phyloP scores from a whole-genome alignment of 192 early-diverging fungal species.

The Coemansia erecta region DNA sequence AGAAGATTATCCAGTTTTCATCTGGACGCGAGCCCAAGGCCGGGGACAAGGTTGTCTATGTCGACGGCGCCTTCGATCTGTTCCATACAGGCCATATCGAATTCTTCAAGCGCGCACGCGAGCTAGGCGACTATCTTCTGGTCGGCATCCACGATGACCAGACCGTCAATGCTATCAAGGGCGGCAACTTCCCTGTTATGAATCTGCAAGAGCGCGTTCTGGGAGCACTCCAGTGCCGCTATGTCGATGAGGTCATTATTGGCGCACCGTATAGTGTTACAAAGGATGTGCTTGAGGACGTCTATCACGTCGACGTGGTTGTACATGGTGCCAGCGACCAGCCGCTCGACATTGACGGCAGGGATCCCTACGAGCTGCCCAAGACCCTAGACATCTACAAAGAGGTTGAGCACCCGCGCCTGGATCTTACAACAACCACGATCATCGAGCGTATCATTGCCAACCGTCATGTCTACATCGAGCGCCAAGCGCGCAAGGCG shows the following conservation, averaged over 20 bases:
- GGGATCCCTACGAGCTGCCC: conserved; percentile 83
- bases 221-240: conserved; percentile 88
- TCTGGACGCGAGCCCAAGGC: conserved; percentile 73
- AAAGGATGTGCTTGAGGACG: conserved; percentile 80
- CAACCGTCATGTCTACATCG: conserved; percentile 76
- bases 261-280: conserved; percentile 88
- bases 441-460: conserved; percentile 90
- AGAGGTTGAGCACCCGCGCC: conserved; percentile 75
- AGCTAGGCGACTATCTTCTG: conserved; percentile 83
- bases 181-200: conserved; percentile 89
- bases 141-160: conserved; percentile 94
- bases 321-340: conserved; percentile 70
- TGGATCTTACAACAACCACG: conserved; percentile 75
- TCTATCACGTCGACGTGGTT: conserved; percentile 82
- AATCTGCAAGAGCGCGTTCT: conserved; percentile 92
- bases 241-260: conserved; percentile 93
- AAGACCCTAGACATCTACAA: conserved; percentile 75
- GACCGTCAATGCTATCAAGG: conserved; percentile 84
- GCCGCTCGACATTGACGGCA: conserved; percentile 68
- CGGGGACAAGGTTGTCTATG: conserved; percentile 84
- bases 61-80: conserved; percentile 94
- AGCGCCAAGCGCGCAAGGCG: conserved; percentile 73
- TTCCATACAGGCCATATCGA: conserved; percentile 97
- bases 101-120: conserved; percentile 83
- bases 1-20: conserved; percentile 88